Evolutionary conservation across 2,329 filamentous ascomycete species (phyloP).

Genomic region (Periconia sp.): DNA sequence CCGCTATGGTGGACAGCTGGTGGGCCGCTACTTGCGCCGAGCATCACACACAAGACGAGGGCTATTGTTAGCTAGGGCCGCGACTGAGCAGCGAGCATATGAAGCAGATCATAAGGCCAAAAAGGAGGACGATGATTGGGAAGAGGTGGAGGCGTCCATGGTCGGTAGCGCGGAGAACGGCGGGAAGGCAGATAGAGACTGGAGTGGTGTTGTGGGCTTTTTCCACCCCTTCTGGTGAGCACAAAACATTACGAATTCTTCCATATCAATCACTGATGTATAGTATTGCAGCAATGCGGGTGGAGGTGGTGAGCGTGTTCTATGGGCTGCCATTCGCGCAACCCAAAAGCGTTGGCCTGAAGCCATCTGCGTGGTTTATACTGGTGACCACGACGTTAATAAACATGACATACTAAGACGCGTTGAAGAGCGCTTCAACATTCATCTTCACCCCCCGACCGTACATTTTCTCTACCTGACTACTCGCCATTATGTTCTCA

Average conservation of each 20-base stretch:
- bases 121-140: conserved; percentile 68
- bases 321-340: conserved; percentile 92
- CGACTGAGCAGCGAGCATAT: conserved; percentile 29
- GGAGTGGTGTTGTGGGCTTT: conserved; percentile 88
- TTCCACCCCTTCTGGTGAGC: conserved; percentile 94
- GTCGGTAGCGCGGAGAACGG: conserved; percentile 50
- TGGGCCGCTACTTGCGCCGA: conserved; percentile 34
- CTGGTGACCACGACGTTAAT: conserved; percentile 85
- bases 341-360: conserved; percentile 88
- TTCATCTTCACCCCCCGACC: conserved; percentile 78
- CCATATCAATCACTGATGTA: conserved; percentile 16
- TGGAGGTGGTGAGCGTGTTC: conserved; percentile 89
- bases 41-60: conserved; percentile 36
- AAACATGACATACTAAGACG: conserved; percentile 77
- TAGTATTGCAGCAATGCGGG: conserved; percentile 77
- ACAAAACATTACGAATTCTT: not conserved
- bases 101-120: conserved; percentile 18
- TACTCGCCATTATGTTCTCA: conserved; percentile 81
- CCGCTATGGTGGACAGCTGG: conserved; percentile 26
- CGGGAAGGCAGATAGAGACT: conserved; percentile 58
- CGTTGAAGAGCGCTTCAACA: conserved; percentile 86
- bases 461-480: conserved; percentile 89
- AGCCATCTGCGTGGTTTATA: conserved; percentile 90
- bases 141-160: conserved; percentile 63
- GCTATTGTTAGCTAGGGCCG: conserved; percentile 35